Evolutionary conservation across 1,139 yeast species (phyloP).

Genomic region (Sugiyamaella sp.): DNA sequence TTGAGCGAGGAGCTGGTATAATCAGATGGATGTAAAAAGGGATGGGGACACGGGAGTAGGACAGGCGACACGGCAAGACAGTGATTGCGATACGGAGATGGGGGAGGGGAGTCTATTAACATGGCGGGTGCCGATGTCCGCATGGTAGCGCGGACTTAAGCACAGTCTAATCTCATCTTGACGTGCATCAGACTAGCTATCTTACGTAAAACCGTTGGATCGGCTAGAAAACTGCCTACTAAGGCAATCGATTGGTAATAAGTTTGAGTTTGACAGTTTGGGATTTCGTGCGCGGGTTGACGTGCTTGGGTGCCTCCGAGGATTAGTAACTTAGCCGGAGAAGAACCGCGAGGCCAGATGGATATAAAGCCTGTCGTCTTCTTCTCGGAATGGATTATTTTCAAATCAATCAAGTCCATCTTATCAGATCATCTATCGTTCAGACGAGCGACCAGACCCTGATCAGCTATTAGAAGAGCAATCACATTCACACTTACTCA

Average conservation of each 20-base stretch:
- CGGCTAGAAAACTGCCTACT: not conserved
- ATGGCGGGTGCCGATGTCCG: too few species aligned
- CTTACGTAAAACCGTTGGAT: conserved; percentile 2
- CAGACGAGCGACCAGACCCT: too few species aligned
- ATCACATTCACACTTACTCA: not conserved
- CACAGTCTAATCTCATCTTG: not conserved
- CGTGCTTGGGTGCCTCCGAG: not conserved
- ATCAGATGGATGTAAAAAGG: too few species aligned
- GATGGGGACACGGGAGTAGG: too few species aligned
- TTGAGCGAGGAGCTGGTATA: too few species aligned
- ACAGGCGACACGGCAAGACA: too few species aligned
- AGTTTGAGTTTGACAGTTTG: not conserved
- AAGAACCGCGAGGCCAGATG: not conserved
- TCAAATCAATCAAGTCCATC: too few species aligned
- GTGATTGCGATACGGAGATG: too few species aligned
- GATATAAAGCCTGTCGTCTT: not conserved
- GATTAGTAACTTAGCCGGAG: not conserved
- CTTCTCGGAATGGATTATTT: too few species aligned
- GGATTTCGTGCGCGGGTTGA: not conserved
- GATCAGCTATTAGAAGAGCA: not conserved
- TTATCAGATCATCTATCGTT: too few species aligned
- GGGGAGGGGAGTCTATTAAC: too few species aligned
- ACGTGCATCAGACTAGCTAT: not conserved
- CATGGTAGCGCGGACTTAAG: not conserved
- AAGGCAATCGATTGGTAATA: not conserved